A percentile compares a stretch with the other conserved stretches of the same genome.
Evolutionary conservation across 2,329 filamentous ascomycete species (phyloP).

Genomic region (Claviceps arundinis): DNA sequence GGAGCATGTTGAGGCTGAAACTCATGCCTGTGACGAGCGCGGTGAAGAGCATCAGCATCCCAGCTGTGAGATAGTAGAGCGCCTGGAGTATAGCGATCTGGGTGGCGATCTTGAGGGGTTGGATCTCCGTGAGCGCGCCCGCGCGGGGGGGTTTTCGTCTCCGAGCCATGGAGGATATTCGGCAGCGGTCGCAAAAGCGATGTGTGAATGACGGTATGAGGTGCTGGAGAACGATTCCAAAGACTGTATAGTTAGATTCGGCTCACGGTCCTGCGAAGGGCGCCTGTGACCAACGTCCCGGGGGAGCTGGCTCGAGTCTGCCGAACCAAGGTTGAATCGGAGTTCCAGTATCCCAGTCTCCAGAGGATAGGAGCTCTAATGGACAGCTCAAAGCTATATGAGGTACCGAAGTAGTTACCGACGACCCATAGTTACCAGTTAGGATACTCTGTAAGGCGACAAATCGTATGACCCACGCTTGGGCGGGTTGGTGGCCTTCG

Average conservation of each 20-base stretch:
- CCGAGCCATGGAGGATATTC: conserved; percentile 33
- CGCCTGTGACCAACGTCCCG: no score
- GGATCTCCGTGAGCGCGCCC: conserved; percentile 48
- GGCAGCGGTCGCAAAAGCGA: background rate
- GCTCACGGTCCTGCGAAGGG: no score
- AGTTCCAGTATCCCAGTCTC: no score
- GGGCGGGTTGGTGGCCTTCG: background rate
- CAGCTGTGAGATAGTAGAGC: conserved; percentile 38
- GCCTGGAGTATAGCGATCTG: conserved; percentile 46
- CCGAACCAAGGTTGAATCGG: no score
- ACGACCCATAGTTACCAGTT: no score
- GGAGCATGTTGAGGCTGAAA: conserved; percentile 40
- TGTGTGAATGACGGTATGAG: background rate
- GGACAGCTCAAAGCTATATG: no score
- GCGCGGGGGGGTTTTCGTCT: conserved; percentile 44
- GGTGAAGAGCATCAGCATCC: conserved; percentile 44
- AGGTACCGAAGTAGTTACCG: no score
- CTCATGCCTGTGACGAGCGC: conserved; percentile 42
- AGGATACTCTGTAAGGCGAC: no score
- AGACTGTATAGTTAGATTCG: no score
- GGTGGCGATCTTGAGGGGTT: conserved; percentile 43
- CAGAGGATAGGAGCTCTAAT: no score
- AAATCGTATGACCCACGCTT: no score
- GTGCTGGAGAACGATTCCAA: background rate
- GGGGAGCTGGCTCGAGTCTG: no score